Conservation (phyloP, 306 rosid genomes). For the Cotoneaster glaucophyllus region DNA sequence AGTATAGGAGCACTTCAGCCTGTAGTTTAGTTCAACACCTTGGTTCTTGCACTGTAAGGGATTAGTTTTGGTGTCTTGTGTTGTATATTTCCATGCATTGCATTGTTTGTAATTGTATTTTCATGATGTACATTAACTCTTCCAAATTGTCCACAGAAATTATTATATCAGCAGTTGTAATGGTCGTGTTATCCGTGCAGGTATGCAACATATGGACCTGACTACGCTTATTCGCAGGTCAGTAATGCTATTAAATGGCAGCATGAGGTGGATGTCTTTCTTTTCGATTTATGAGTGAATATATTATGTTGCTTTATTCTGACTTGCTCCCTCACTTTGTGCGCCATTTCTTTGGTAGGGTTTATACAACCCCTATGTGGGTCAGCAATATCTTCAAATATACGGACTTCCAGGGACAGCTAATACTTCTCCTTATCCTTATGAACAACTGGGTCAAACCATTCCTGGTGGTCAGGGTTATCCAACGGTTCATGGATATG, state of each 20-base stretch:
- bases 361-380: slow-evolving; percentile 59
- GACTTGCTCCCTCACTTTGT: slow-evolving; percentile 16
- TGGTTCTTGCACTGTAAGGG: slow-evolving; percentile 12
- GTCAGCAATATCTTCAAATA: slow-evolving; percentile 83
- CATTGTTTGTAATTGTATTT: slow-evolving; percentile 24
- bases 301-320: slow-evolving; percentile 12
- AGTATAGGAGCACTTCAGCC: slow-evolving; percentile 3
- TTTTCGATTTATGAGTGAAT: slow-evolving; percentile 7
- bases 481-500: slow-evolving; percentile 65
- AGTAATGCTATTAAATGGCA: not conserved
- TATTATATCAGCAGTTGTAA: slow-evolving; percentile 27
- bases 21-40: slow-evolving; percentile 10
- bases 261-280: not conserved
- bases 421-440: slow-evolving; percentile 59
- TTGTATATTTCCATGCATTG: slow-evolving; percentile 1
- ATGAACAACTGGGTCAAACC: slow-evolving; percentile 78
- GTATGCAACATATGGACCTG: slow-evolving; percentile 88
- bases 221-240: slow-evolving; percentile 75
- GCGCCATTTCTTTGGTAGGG: slow-evolving; percentile 33
- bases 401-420: slow-evolving; percentile 79
- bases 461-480: slow-evolving; percentile 74
- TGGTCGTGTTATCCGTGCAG: slow-evolving; percentile 53
- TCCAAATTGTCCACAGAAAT: slow-evolving; percentile 31
- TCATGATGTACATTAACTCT: slow-evolving; percentile 22
- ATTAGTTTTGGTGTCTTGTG: not conserved